Conservation (phyloP, 1,284 basidiomycete genomes). For the Ceraceosorus bombacis region DNA sequence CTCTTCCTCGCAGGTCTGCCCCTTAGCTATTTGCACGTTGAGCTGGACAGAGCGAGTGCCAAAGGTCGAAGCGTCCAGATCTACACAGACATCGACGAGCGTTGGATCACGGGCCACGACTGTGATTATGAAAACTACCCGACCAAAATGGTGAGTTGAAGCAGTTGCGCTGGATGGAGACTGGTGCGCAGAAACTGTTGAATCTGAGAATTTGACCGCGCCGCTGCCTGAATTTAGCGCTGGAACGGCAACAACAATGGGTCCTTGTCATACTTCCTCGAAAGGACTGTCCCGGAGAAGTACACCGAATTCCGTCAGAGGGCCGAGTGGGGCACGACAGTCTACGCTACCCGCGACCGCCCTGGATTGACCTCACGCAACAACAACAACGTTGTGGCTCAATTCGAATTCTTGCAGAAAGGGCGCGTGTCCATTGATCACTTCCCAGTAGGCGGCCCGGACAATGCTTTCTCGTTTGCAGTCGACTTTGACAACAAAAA, state of each 20-base stretch:
- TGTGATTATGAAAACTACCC: slow-evolving; percentile 37
- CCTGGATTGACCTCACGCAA: slow-evolving; percentile 32
- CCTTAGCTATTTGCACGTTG: slow-evolving; percentile 41
- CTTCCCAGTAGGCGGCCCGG: slow-evolving; percentile 29
- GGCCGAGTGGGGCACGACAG: slow-evolving; percentile 44
- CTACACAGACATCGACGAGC: slow-evolving; percentile 40
- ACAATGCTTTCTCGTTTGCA: slow-evolving; percentile 42
- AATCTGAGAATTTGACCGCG: too few species aligned
- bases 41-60: slow-evolving; percentile 25
- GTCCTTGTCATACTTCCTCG: slow-evolving; percentile 30
- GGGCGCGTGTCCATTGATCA: slow-evolving; percentile 37
- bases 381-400: slow-evolving; percentile 42
- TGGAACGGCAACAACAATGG: slow-evolving; percentile 27
- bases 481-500: slow-evolving; percentile 35
- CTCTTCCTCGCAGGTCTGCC: slow-evolving; percentile 21
- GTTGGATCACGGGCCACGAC: slow-evolving; percentile 43
- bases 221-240: slow-evolving; percentile 12
- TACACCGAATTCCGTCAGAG: slow-evolving; percentile 44
- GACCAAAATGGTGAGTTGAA: neutral
- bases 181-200: too few species aligned
- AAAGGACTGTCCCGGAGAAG: slow-evolving; percentile 30
- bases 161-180: neutral
- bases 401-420: slow-evolving; percentile 33
- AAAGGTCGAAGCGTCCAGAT: slow-evolving; percentile 28
- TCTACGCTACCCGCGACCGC: slow-evolving; percentile 34